Evolutionary conservation across 202 grass and related monocot species (phyloP), one percentile per base, ranked within the genome.

Genomic region (Cymbopogon flexuosus): DNA sequence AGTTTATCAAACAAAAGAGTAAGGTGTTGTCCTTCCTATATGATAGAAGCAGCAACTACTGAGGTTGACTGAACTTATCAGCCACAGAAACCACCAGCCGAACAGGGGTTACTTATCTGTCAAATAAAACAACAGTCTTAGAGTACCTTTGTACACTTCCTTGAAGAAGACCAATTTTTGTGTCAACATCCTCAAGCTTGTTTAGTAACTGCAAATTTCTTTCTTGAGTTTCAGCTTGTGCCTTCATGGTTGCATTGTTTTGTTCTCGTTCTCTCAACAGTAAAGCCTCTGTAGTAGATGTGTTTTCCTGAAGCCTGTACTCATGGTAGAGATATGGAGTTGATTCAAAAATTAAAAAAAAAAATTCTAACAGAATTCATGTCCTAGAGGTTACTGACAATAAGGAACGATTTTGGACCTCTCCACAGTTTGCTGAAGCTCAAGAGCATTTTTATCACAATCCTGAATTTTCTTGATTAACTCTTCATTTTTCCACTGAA

Each of bases 301-400:
- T 39, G 61, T 85, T 93, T 74, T 93, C 88, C 85, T 97, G 84
- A 81, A 97, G 91, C 72, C 93, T 97, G 73, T 82, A 62, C 80
- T 73, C 62, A 79, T 70, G 62, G 41, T 75, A 34, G 77, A 81
- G 78, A 72, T 75, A 75, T 68, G 42, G 62, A 82, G 45, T 67
- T 78, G 10, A 71, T 64, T 49, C 15, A 63, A 65, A 41, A 43
- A 57, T 27, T 35, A 76, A 65, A 61, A 84, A 8, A 59, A 10
- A 83, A 58, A 45, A 21, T 65, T 79, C 21, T 71, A 30, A 63
- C 45, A 61, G 19, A 24, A 79, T 45, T 72, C 2, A 79, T 49
- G 10, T 52, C 14, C 49, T 61, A 59, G 23, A 77, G 36, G 70
- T 71, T 85, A 11, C 18, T 59, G 69, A 84, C 33, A 65, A 79